These are phyloP conservation scores for Candida nanaspora DNA, from an alignment of 805 yeast genomes.

Conservation along the genomic window DNA sequence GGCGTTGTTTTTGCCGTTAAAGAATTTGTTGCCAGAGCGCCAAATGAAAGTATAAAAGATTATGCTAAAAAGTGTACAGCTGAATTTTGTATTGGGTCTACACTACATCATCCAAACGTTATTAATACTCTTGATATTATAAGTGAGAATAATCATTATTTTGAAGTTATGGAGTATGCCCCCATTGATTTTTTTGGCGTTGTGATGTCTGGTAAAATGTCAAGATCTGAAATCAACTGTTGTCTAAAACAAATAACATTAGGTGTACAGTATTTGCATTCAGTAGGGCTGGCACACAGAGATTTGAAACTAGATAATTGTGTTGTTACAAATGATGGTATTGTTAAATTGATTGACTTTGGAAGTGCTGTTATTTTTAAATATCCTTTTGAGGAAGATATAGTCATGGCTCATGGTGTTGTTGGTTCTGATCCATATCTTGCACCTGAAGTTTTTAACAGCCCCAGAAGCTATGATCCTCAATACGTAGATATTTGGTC, in stretches of 20 bases:
- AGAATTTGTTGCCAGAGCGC: conserved; percentile 67
- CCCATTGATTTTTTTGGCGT: conserved; percentile 82
- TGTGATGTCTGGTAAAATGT: conserved; percentile 81
- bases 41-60: conserved; percentile 65
- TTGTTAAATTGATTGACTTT: conserved; percentile 72
- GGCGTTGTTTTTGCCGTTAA: conserved; percentile 75
- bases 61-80: conserved; percentile 84
- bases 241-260: conserved; percentile 67
- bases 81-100: conserved; percentile 82
- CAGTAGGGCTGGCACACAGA: conserved; percentile 75
- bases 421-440: conserved; percentile 85
- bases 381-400: conserved; percentile 60
- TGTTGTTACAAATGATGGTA: conserved; percentile 67
- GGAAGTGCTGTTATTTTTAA: conserved; percentile 80
- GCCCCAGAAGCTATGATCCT: conserved; percentile 58
- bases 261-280: conserved; percentile 69
- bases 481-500: conserved; percentile 82
- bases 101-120: conserved; percentile 74
- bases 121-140: conserved; percentile 73
- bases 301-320: conserved; percentile 81
- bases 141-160: conserved; percentile 61
- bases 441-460: conserved; percentile 69
- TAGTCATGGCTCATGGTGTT: conserved; percentile 62
- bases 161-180: conserved; percentile 81
- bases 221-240: conserved; percentile 75